Base-by-base conservation (phyloP, 441 rosid species). In the Erodium moschatum region DNA sequence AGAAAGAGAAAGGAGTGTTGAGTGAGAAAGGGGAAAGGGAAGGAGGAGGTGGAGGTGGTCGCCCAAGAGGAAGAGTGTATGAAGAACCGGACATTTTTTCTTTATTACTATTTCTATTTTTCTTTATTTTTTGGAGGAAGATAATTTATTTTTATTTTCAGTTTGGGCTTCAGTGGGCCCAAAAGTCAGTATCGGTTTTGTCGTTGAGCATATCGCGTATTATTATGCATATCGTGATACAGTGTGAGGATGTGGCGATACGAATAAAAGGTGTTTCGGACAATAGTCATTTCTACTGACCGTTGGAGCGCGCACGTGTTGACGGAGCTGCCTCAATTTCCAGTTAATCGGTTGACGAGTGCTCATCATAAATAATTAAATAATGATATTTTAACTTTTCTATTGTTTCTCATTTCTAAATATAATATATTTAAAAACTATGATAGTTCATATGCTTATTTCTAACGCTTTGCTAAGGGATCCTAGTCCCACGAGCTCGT, bases 11-110 rank as follows among this genome's bases (percentile, higher is more conserved):
- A 11, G 21, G 62, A 18, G 24, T 16, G 62, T 56, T 56, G 62
- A 56, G 24, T 19, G 62, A 19, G 24, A 56, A 56, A 56, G 10
- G 27, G 62, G 62, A 40, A 40, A 40, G 44, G 44, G 44, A 35
- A 35, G 24, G 19, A 13, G 12, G 44, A 40, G 12, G 24, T 18
- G 27, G 27, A 6, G 62, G 11, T 16, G 62, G 27, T 56, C 24
- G 62, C 62, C 6, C 24, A 56, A 56, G 27, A n/a, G 56, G 18
- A 48, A 48, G 56, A 13, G 56, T 48, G 56, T 48, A 15, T 7
- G 62, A 56, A 19, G 62, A 56, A 56, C 12, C 27, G 62, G 24
- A 56, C 62, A 56, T 56, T 56, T 56, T 56, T 56, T 54, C 20
- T 8, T 56, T 18, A 56, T 56, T 56, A 16, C 62, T 56, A 56